Conservation (phyloP, 106 monocot species). For the Vanilla planifolia region DNA sequence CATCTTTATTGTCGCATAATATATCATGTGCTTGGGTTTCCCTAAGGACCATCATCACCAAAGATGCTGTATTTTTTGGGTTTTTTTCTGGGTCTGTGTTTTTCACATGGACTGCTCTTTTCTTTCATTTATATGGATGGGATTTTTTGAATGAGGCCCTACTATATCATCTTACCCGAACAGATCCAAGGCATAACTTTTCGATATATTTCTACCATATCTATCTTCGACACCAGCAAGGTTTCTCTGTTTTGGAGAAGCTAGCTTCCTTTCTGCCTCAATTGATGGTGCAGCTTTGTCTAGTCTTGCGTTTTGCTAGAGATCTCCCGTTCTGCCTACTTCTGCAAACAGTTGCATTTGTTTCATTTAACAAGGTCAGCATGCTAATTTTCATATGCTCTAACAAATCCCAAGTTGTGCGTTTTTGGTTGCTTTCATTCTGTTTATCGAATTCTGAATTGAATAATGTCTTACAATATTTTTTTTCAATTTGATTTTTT, state of each 20-base stretch:
- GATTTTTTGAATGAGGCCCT: conserved; percentile 91
- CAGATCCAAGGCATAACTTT: conserved; percentile 95
- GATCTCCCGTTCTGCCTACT: conserved; percentile 87
- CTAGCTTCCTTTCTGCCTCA: conserved; percentile 81
- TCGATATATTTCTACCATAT: conserved; percentile 96
- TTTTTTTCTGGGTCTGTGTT: conserved; percentile 68
- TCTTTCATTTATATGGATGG: conserved; percentile 87
- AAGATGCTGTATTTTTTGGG: conserved; percentile 58
- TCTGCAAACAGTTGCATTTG: conserved; percentile 88
- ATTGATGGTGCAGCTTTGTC: conserved; percentile 62
- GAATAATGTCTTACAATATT: no score
- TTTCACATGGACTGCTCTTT: conserved; percentile 25
- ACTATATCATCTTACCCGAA: conserved; percentile 89
- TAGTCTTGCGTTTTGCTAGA: conserved; percentile 47
- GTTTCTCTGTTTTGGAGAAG: conserved; percentile 73
- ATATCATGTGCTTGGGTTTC: conserved; percentile 4
- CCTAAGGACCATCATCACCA: conserved; percentile 34
- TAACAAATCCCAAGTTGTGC: no score
- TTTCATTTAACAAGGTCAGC: conserved; percentile 93
- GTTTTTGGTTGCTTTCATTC: no score
- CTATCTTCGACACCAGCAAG: conserved; percentile 79
- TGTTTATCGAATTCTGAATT: no score
- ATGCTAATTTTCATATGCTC: neutral
- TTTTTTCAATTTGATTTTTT: no score
- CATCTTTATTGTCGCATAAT: neutral